Conservation (phyloP, 371 early-diverging fungal genomes). For the Lichtheimia ramosa region DNA sequence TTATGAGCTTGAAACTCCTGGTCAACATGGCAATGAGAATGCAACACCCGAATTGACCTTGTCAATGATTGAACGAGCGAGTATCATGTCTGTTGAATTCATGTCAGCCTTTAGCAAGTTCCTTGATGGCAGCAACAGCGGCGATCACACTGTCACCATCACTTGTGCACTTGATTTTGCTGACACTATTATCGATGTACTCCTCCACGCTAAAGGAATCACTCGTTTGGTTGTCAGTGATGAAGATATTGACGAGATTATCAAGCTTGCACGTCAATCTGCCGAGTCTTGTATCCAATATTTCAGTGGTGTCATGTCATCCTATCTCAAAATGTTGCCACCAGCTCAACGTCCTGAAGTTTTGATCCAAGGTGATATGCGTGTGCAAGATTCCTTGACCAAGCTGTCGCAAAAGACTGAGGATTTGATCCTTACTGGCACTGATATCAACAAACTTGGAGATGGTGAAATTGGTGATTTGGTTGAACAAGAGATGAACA, state of each 20-base stretch:
- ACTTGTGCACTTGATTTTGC: slow-evolving; percentile 80
- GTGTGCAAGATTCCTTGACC: slow-evolving; percentile 72
- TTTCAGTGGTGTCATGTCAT: slow-evolving; percentile 85
- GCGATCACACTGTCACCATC: slow-evolving; percentile 86
- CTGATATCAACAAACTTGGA: slow-evolving; percentile 62
- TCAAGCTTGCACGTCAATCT: slow-evolving; percentile 63
- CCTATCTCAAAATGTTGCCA: slow-evolving; percentile 69
- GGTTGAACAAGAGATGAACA: slow-evolving; percentile 92
- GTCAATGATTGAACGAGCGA: slow-evolving; percentile 87
- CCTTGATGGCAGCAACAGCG: slow-evolving; percentile 70
- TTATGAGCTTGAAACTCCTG: slow-evolving; percentile 81
- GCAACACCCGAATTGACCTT: slow-evolving; percentile 91
- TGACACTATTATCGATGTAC: slow-evolving; percentile 79
- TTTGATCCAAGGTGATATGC: slow-evolving; percentile 72
- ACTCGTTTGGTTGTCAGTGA: slow-evolving; percentile 81
- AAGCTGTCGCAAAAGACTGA: slow-evolving; percentile 76
- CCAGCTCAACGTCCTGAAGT: slow-evolving; percentile 71
- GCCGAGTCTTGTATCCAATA: slow-evolving; percentile 72
- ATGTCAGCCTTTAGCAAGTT: slow-evolving; percentile 73
- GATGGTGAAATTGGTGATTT: slow-evolving; percentile 87
- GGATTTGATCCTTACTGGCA: slow-evolving; percentile 67
- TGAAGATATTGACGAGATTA: slow-evolving; percentile 76
- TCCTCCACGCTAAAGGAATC: slow-evolving; percentile 89
- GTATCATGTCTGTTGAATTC: slow-evolving; percentile 79
- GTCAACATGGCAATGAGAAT: slow-evolving; percentile 81